A percentile compares a stretch with the other conserved stretches of the same genome.
Evolutionary conservation across 768 basidiomycete species (phyloP).

Genomic region (Amanita rubescens): DNA sequence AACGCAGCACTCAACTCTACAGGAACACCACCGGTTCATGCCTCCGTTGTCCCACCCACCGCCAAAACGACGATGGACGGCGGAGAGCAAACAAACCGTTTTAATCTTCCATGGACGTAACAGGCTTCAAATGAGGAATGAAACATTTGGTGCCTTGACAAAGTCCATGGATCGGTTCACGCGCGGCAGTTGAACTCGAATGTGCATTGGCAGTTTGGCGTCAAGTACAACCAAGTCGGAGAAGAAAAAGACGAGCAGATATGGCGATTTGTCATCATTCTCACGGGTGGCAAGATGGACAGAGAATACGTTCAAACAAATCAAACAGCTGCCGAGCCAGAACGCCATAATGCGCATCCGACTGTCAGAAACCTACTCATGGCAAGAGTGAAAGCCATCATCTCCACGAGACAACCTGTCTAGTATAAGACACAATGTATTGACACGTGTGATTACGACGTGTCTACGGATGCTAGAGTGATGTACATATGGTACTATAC

Average conservation of each 20-base stretch:
- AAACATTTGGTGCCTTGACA: conserved; percentile 56
- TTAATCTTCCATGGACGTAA: conserved; percentile 67
- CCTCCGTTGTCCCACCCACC: conserved; percentile 36
- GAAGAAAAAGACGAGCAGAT: no score
- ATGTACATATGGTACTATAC: not conserved
- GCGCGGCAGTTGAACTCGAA: not conserved
- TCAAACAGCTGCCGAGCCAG: conserved; percentile 48
- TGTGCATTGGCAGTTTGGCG: no score
- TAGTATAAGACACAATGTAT: not conserved
- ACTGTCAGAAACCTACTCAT: not conserved
- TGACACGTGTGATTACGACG: not conserved
- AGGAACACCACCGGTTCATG: conserved; percentile 38
- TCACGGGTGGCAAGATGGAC: conserved; percentile 25
- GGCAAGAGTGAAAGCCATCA: no score
- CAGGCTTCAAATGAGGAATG: conserved; percentile 45
- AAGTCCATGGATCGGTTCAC: conserved; percentile 38
- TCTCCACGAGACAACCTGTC: not conserved
- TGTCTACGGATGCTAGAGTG: not conserved
- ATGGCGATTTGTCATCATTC: not conserved
- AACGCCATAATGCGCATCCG: conserved; percentile 16
- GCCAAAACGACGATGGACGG: conserved; percentile 53
- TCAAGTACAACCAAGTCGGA: no score
- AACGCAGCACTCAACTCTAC: conserved; percentile 56
- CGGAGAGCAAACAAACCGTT: conserved; percentile 31
- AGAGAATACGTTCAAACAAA: conserved; percentile 31